Percentiles rank a stretch among this genome's conserved stretches.
Evolutionary conservation across 352 stramenopile genomes (phyloP).

Genomic region (Phytophthora palmivora): DNA sequence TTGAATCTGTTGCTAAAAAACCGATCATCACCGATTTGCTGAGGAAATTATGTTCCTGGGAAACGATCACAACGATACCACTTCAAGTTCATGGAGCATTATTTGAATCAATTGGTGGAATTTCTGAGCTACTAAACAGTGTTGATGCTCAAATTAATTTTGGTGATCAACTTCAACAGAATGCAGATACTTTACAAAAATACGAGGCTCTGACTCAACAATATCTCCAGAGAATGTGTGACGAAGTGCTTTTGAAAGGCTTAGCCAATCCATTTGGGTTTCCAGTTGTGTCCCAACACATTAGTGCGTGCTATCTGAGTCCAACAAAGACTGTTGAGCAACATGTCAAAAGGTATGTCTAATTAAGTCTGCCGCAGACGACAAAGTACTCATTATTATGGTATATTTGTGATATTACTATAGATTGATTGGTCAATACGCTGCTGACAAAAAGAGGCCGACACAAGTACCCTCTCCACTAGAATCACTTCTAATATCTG

Average conservation of each 20-base stretch:
- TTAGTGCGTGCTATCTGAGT: conserved; percentile 77
- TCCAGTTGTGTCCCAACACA: conserved; percentile 83
- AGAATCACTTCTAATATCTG: conserved; percentile 68
- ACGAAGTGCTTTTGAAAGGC: conserved; percentile 80
- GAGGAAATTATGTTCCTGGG: conserved; percentile 66
- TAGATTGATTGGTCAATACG: conserved; percentile 65
- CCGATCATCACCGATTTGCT: conserved; percentile 74
- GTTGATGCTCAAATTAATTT: conserved; percentile 40
- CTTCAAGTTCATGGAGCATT: conserved; percentile 81
- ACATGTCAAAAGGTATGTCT: conserved; percentile 68
- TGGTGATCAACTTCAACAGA: conserved; percentile 36
- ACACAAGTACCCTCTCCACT: conserved; percentile 58
- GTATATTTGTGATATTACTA: conserved; percentile 21
- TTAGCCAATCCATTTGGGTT: conserved; percentile 79
- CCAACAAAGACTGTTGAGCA: conserved; percentile 63
- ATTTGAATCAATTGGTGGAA: conserved; percentile 81
- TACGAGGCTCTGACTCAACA: conserved; percentile 55
- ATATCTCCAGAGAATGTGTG: conserved; percentile 71
- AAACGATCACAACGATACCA: conserved; percentile 71
- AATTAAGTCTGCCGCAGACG: not conserved
- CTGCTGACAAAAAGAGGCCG: conserved; percentile 53
- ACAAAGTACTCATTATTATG: conserved; percentile 13
- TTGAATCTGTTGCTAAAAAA: conserved; percentile 50
- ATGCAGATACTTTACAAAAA: conserved; percentile 49
- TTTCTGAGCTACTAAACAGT: conserved; percentile 74